A percentile compares a stretch with the other conserved stretches of the same genome.
Conservation (phyloP, 2,329 filamentous ascomycete species). For the Trichoderma harzianum region DNA sequence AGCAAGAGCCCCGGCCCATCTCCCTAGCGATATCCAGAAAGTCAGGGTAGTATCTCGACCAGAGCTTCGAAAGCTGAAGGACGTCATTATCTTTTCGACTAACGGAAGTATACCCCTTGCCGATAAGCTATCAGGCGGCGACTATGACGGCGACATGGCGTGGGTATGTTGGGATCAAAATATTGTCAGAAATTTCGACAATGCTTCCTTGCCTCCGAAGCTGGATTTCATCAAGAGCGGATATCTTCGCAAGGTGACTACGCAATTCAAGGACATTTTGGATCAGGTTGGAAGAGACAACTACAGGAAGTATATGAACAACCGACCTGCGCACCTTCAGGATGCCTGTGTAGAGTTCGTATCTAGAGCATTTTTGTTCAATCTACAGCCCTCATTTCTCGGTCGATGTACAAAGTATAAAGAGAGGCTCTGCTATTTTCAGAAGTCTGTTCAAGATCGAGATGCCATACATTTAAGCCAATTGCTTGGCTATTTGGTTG, state of each 20-base stretch:
- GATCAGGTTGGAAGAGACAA: neutral
- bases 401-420: conserved; percentile 64
- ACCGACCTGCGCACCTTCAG: conserved; percentile 24
- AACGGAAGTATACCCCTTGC: conserved; percentile 62
- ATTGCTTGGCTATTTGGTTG: conserved; percentile 53
- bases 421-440: conserved; percentile 59
- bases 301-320: conserved; percentile 20
- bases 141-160: conserved; percentile 77
- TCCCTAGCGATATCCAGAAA: conserved; percentile 69
- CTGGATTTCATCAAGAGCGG: conserved; percentile 44
- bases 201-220: conserved; percentile 40
- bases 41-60: conserved; percentile 57
- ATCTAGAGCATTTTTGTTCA: conserved; percentile 53
- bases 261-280: conserved; percentile 45
- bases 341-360: conserved; percentile 45
- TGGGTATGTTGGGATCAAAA: conserved; percentile 72
- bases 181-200: conserved; percentile 65
- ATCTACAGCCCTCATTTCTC: conserved; percentile 53
- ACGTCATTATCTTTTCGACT: conserved; percentile 74
- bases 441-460: conserved; percentile 45
- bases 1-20: conserved; percentile 65
- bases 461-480: conserved; percentile 49
- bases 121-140: conserved; percentile 70
- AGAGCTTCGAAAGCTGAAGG: conserved; percentile 64
- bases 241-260: conserved; percentile 48